Evolutionary conservation across 2,329 filamentous ascomycete genomes (phyloP).

Genomic region (Aspergillus vadensis): DNA sequence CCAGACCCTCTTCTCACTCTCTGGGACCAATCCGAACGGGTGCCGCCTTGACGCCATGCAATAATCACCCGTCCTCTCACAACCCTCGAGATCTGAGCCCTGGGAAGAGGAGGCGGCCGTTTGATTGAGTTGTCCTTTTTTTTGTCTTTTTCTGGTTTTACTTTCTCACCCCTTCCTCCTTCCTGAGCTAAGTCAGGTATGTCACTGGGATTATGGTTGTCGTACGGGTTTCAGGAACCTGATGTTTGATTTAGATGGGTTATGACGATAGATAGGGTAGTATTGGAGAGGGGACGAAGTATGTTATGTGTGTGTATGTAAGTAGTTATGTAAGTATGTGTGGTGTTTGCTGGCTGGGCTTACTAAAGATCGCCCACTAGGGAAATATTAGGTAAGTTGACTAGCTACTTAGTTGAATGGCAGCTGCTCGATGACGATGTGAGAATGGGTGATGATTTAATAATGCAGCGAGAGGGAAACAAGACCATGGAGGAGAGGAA

Average conservation of each 20-base stretch:
- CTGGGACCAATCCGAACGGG: slow-evolving; percentile 7
- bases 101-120: slow-evolving; percentile 1
- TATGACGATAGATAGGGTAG: too few relatives aligned
- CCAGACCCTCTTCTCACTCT: slow-evolving; percentile 11
- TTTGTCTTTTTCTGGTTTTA: not conserved
- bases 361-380: not conserved
- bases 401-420: not conserved
- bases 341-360: not conserved
- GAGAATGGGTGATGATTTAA: not conserved
- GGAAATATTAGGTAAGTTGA: not conserved
- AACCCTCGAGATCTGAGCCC: slow-evolving; percentile 17
- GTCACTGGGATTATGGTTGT: too few relatives aligned
- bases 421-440: not conserved
- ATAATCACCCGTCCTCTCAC: slow-evolving; percentile 13
- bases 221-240: too few relatives aligned
- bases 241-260: too few relatives aligned
- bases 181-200: not conserved
- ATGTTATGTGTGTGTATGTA: too few relatives aligned
- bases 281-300: too few relatives aligned
- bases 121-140: slow-evolving; percentile 8
- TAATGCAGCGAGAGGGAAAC: not conserved
- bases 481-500: not conserved
- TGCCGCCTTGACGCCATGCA: slow-evolving; percentile 11
- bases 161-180: not conserved
- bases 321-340: too few relatives aligned